Conservation (phyloP, 441 rosid genomes). For the Biscutella laevigata region DNA sequence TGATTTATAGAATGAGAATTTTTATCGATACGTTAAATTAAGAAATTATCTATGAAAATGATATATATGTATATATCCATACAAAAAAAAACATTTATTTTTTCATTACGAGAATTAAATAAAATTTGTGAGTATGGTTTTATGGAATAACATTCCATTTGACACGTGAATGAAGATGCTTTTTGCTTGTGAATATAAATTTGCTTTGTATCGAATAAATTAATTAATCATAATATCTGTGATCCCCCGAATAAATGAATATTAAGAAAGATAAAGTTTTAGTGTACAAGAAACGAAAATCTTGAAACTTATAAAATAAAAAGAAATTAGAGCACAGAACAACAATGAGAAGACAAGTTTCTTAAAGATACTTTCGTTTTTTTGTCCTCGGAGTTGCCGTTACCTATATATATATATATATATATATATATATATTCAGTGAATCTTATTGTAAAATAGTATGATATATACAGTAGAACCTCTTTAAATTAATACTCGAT, state of each 20-base stretch:
- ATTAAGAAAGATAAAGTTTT: conserved; percentile 19
- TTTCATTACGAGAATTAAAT: not conserved
- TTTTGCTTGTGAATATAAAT: conserved; percentile 22
- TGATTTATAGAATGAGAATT: no score
- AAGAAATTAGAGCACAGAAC: conserved; percentile 21
- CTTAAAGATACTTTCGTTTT: conserved; percentile 23
- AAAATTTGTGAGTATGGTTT: not conserved
- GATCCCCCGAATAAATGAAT: conserved; percentile 21
- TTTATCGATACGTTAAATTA: no score
- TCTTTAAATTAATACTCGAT: no score
- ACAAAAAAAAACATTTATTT: no score
- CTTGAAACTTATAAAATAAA: conserved; percentile 8
- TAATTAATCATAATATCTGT: conserved; percentile 12
- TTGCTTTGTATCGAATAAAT: conserved; percentile 12
- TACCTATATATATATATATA: not conserved
- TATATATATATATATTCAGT: no score
- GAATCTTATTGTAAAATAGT: no score
- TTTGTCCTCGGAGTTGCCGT: conserved; percentile 18
- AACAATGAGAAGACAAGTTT: conserved; percentile 26
- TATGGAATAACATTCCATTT: conserved; percentile 12
- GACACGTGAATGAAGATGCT: conserved; percentile 26
- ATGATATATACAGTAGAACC: no score
- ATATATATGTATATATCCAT: no score
- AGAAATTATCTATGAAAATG: no score
- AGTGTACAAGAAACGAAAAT: conserved; percentile 14